Conservation (phyloP, 345 rosid genomes). For the Linum usitatissimum region DNA sequence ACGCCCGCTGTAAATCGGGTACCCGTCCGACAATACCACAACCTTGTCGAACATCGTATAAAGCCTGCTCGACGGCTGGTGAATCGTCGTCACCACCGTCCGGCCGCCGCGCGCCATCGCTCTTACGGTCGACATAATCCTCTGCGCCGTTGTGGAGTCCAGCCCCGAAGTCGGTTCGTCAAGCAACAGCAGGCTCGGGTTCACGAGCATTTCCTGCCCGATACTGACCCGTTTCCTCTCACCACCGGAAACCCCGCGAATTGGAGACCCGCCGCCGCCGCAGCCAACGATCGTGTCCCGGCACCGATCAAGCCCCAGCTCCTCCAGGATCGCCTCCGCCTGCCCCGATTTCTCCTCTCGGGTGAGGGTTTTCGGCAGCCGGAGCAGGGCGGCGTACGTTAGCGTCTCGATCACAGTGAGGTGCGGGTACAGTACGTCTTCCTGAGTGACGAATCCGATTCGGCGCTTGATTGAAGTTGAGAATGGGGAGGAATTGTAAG, state of each 20-base stretch:
- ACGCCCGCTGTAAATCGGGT: conserved; percentile 34
- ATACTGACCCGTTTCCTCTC: conserved; percentile 49
- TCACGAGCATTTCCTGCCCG: conserved; percentile 48
- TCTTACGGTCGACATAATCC: conserved; percentile 35
- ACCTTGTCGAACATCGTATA: conserved; percentile 55
- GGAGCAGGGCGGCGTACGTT: conserved; percentile 33
- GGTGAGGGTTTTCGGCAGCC: conserved; percentile 17
- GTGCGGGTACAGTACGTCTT: conserved; percentile 45
- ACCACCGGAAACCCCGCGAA: conserved; percentile 49
- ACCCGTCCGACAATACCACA: conserved; percentile 40
- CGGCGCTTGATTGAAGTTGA: conserved; percentile 30
- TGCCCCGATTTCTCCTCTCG: conserved; percentile 28
- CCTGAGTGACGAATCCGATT: conserved; percentile 57
- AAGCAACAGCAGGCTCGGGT: conserved; percentile 41
- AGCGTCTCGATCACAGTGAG: conserved; percentile 48
- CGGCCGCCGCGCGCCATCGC: conserved; percentile 36
- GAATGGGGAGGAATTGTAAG: conserved; percentile 36
- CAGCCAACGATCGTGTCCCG: too few species aligned
- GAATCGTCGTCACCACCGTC: conserved; percentile 43
- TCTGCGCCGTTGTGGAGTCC: conserved; percentile 48
- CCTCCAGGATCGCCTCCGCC: conserved; percentile 35
- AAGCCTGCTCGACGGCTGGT: conserved; percentile 50
- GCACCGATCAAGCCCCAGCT: conserved; percentile 42
- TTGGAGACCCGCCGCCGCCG: too few species aligned
- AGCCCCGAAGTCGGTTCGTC: conserved; percentile 56